Evolutionary conservation across 2,329 filamentous ascomycete species (phyloP).

Genomic region (Botrytis fabae): DNA sequence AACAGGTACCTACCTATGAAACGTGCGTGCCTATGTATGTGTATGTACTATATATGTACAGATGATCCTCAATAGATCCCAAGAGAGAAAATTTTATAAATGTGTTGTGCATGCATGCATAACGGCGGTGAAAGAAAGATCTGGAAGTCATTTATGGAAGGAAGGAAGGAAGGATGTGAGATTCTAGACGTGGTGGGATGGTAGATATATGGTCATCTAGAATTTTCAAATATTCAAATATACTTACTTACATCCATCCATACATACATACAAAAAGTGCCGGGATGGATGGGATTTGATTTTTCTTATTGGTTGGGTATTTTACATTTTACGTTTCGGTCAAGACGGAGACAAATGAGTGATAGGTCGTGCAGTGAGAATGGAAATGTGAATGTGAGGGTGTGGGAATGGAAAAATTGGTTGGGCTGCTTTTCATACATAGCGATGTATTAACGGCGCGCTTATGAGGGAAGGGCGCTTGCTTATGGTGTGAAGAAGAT

Average conservation of each 20-base stretch:
- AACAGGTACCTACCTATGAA: background rate
- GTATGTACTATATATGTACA: background rate
- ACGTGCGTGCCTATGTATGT: background rate
- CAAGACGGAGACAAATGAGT: background rate
- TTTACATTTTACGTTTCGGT: background rate
- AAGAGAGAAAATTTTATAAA: background rate
- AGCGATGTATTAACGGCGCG: background rate
- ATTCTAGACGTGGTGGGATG: background rate
- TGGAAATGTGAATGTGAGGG: background rate
- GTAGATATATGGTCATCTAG: background rate
- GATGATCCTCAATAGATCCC: background rate
- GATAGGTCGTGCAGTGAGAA: background rate
- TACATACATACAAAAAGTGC: background rate
- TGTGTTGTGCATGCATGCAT: slow-evolving; percentile 28
- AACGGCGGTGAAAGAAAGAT: slow-evolving; percentile 27
- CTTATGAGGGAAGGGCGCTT: background rate
- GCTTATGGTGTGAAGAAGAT: background rate
- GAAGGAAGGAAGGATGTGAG: background rate
- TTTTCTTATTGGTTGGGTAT: slow-evolving; percentile 12
- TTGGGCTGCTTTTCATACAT: background rate
- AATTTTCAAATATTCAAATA: background rate
- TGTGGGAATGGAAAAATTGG: background rate
- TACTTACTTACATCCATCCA: too few relatives aligned
- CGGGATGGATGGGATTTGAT: background rate
- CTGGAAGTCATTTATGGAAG: background rate